These are phyloP conservation scores for Lactifluus volemus DNA, from an alignment of 768 basidiomycete species.

Conservation along the genomic window DNA sequence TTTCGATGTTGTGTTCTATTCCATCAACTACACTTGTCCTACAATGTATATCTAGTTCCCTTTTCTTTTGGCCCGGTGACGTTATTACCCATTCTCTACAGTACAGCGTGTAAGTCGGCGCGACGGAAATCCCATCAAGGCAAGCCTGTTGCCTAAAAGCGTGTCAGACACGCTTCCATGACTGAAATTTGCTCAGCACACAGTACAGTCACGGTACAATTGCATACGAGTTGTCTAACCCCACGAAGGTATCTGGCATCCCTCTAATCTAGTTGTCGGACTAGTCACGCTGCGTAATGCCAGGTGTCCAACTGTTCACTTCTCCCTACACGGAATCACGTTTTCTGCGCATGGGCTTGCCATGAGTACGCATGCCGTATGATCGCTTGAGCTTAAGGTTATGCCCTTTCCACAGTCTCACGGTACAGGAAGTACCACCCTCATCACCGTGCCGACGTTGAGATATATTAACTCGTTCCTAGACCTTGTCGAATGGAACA, in stretches of 20 bases:
- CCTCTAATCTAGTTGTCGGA: not conserved
- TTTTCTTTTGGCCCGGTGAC: not conserved
- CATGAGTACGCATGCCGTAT: not conserved
- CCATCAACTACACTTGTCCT: constrained; percentile 3
- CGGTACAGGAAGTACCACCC: not conserved
- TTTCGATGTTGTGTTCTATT: not conserved
- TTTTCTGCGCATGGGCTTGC: not conserved
- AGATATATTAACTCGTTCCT: not conserved
- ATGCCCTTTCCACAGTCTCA: not conserved
- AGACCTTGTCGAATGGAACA: not conserved
- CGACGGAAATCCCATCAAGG: constrained; percentile 39
- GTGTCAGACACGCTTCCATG: not conserved
- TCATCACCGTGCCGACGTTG: not conserved
- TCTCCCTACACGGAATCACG: not conserved
- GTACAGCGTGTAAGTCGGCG: constrained; percentile 37
- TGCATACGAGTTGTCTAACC: not conserved
- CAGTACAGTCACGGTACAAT: not conserved
- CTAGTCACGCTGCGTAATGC: not conserved
- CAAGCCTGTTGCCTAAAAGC: constrained; percentile 50
- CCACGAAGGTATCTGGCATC: not conserved
- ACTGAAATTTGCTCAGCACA: not conserved
- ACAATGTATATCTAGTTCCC: constrained; percentile 1
- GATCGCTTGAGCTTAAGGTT: not conserved
- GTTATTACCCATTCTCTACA: constrained; percentile 30
- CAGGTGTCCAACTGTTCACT: not conserved